Evolutionary conservation across 2,329 filamentous ascomycete species (phyloP).

Genomic region (Penicillium sp.): DNA sequence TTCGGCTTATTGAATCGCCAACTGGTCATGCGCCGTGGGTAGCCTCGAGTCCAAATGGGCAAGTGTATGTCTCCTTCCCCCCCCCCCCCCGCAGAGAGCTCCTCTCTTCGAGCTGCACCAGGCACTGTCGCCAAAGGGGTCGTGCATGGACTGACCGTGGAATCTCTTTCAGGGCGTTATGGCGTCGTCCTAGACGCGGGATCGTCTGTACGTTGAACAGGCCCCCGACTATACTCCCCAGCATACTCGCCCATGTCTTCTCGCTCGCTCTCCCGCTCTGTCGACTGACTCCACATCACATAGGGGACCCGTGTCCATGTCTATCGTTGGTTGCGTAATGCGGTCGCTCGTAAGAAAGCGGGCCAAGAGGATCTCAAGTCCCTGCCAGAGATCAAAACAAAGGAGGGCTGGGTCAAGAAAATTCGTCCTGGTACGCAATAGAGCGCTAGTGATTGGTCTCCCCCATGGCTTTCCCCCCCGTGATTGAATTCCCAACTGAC

Average conservation of each 20-base stretch:
- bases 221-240: background rate
- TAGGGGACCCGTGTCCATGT: conserved; percentile 85
- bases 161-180: conserved; percentile 54
- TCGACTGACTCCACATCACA: conserved; percentile 5
- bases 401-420: conserved; percentile 87
- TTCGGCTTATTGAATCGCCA: conserved; percentile 1
- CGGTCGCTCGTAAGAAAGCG: conserved; percentile 58
- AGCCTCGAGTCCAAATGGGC: conserved; percentile 35
- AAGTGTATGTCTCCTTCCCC: conserved; percentile 30
- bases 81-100: no score
- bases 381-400: conserved; percentile 74
- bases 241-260: no score
- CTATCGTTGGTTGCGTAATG: conserved; percentile 83
- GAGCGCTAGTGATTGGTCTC: background rate
- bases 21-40: conserved; percentile 28
- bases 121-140: background rate
- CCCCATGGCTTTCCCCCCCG: background rate
- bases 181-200: conserved; percentile 96
- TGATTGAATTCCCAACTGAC: background rate
- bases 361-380: conserved; percentile 55
- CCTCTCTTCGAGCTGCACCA: no score
- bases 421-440: conserved; percentile 66
- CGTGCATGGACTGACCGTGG: conserved; percentile 1
- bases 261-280: background rate
- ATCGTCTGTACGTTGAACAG: conserved; percentile 59